Percentiles rank a stretch among this genome's conserved stretches.
Conservation (phyloP, 2,329 filamentous ascomycete species). For the Scedosporium aurantiacum region DNA sequence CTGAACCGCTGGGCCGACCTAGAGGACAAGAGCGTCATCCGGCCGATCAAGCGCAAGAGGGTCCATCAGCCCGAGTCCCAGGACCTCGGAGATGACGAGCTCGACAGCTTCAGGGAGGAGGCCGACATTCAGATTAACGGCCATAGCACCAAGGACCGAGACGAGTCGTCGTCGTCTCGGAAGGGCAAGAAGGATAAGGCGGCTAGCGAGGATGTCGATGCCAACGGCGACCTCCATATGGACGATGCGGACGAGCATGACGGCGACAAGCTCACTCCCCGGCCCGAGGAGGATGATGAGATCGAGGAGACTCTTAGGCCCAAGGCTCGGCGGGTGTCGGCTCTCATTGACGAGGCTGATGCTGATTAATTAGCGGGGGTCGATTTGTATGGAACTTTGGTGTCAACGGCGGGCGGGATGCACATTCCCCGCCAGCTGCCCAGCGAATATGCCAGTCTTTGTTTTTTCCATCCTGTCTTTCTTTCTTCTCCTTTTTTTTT, state of each 20-base stretch:
- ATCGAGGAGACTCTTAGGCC: background rate
- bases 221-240: conserved; percentile 29
- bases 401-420: background rate
- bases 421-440: background rate
- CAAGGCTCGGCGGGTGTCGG: background rate
- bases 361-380: background rate
- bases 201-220: conserved; percentile 14
- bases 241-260: conserved; percentile 29
- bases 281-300: background rate
- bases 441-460: too few relatives aligned
- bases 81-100: conserved; percentile 15
- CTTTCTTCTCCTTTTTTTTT: background rate
- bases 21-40: conserved; percentile 35
- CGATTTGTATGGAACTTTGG: background rate
- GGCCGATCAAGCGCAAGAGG: conserved; percentile 30
- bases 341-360: background rate
- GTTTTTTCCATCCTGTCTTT: background rate
- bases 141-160: conserved; percentile 15
- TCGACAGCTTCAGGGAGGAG: conserved; percentile 15
- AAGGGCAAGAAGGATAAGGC: conserved; percentile 17
- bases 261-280: background rate
- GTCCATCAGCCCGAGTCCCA: conserved; percentile 9
- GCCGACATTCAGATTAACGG: conserved; percentile 17
- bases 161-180: background rate
- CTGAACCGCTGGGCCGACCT: conserved; percentile 59